Conservation (phyloP, 1,284 basidiomycete species). For the Lentinula novae-zelandiae region DNA sequence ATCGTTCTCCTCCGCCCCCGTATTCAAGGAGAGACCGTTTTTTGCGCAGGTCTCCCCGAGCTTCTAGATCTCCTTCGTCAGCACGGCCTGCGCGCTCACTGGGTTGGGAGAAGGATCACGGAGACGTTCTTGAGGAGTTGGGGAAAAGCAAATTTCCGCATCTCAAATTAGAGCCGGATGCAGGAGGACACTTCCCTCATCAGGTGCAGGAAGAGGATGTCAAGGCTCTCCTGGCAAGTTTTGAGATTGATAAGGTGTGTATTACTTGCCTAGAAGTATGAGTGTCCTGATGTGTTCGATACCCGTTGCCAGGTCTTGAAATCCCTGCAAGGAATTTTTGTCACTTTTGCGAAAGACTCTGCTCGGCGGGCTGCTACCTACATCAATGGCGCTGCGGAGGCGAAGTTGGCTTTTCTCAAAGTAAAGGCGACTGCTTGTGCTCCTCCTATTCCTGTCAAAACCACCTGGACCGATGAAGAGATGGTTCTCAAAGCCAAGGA, state of each 20-base stretch:
- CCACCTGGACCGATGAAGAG: constrained; percentile 54
- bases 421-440: constrained; percentile 55
- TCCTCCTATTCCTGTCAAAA: constrained; percentile 42
- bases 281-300: constrained; percentile 1
- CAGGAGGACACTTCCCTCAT: constrained; percentile 37
- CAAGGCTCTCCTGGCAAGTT: constrained; percentile 52
- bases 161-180: constrained; percentile 46
- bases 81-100: neutral
- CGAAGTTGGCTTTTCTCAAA: constrained; percentile 54
- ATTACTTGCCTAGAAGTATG: constrained; percentile 1
- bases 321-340: constrained; percentile 65
- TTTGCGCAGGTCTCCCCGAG: neutral
- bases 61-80: constrained; percentile 3
- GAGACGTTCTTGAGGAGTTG: constrained; percentile 50
- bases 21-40: neutral
- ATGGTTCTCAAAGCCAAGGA: constrained; percentile 58
- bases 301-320: constrained; percentile 48
- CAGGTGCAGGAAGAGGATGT: constrained; percentile 66
- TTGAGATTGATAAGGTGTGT: constrained; percentile 64
- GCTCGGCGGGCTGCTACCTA: constrained; percentile 54
- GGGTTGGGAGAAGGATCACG: constrained; percentile 28
- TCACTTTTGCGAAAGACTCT: constrained; percentile 58
- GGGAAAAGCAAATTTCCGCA: constrained; percentile 62
- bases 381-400: constrained; percentile 40
- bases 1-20: neutral